Evolutionary conservation across 75 land plant species (phyloP).

Genomic region (Ceratopteris richardii): DNA sequence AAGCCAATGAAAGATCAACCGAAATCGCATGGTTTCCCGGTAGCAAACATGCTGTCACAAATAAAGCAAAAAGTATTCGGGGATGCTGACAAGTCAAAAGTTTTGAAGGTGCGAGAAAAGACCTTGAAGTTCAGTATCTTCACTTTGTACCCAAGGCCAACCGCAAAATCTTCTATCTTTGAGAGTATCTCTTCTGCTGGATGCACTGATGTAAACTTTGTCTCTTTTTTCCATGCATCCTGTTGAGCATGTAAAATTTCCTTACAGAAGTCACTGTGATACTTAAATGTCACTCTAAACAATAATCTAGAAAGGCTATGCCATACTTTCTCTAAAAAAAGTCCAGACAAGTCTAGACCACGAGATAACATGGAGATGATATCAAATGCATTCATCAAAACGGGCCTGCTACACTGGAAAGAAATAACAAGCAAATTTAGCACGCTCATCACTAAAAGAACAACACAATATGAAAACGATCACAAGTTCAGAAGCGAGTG

Average conservation of each 20-base stretch:
- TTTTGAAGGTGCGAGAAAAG: not conserved
- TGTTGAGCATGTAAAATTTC: not conserved
- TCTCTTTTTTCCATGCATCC: conserved; percentile 11
- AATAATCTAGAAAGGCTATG: too few relatives aligned
- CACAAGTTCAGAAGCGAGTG: too few relatives aligned
- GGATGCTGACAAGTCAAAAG: too few relatives aligned
- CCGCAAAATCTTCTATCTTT: conserved; percentile 28
- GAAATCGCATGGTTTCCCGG: too few relatives aligned
- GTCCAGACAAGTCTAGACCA: conserved; percentile 31
- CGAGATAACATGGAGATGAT: conserved; percentile 25
- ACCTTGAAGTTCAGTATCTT: conserved; percentile 25
- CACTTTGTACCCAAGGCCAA: conserved; percentile 18
- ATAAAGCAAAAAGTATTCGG: too few relatives aligned
- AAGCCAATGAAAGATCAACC: not conserved
- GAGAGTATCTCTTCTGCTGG: conserved; percentile 27
- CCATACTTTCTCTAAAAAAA: conserved; percentile 16
- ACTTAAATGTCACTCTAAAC: too few relatives aligned
- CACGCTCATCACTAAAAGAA: too few relatives aligned
- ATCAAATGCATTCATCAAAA: conserved; percentile 33
- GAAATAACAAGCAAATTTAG: not conserved
- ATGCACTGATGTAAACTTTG: conserved; percentile 22
- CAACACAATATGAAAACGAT: too few relatives aligned
- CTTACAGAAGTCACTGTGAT: not conserved
- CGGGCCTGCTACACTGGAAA: conserved; percentile 18
- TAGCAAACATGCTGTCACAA: too few relatives aligned